These are phyloP conservation scores for Priceomyces medius DNA, from an alignment of 805 yeast genomes.

Conservation along the genomic window DNA sequence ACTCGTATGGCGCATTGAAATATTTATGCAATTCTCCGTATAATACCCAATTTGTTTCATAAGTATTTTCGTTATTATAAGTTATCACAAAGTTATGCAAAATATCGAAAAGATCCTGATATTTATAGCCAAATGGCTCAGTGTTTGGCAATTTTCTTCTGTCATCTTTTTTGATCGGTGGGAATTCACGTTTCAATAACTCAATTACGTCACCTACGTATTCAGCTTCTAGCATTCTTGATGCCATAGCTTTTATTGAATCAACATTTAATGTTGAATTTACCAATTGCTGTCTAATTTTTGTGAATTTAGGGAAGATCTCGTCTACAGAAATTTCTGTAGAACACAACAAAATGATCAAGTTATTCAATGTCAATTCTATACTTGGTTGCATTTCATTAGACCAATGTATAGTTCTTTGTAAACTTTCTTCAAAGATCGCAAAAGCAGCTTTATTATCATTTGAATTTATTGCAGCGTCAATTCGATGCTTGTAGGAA, in stretches of 20 bases:
- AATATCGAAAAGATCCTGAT: slow-evolving; percentile 25
- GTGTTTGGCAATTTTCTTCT: slow-evolving; percentile 24
- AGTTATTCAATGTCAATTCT: slow-evolving; percentile 42
- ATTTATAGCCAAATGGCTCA: slow-evolving; percentile 22
- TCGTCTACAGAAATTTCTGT: slow-evolving; percentile 23
- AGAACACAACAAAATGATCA: slow-evolving; percentile 38
- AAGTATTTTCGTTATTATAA: slow-evolving; percentile 27
- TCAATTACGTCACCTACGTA: slow-evolving; percentile 43
- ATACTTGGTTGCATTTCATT: slow-evolving; percentile 31
- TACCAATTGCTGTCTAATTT: slow-evolving; percentile 36
- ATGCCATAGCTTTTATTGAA: slow-evolving; percentile 27
- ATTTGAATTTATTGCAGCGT: slow-evolving; percentile 19
- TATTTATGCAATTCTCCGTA: slow-evolving; percentile 56
- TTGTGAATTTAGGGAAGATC: slow-evolving; percentile 33
- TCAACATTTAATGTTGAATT: slow-evolving; percentile 24
- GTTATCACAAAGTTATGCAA: slow-evolving; percentile 31
- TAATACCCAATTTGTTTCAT: slow-evolving; percentile 56
- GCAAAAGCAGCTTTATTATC: slow-evolving; percentile 23
- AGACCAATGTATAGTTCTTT: slow-evolving; percentile 22
- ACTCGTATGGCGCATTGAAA: slow-evolving; percentile 57
- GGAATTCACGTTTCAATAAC: slow-evolving; percentile 40
- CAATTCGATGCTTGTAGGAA: slow-evolving; percentile 30
- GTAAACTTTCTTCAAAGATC: slow-evolving; percentile 33
- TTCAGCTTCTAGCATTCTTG: slow-evolving; percentile 31
- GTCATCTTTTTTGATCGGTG: slow-evolving; percentile 31